Evolutionary conservation across 768 basidiomycete genomes (phyloP), one percentile per base, ranked within the genome.

Genomic region (Tricholoma sp.): DNA sequence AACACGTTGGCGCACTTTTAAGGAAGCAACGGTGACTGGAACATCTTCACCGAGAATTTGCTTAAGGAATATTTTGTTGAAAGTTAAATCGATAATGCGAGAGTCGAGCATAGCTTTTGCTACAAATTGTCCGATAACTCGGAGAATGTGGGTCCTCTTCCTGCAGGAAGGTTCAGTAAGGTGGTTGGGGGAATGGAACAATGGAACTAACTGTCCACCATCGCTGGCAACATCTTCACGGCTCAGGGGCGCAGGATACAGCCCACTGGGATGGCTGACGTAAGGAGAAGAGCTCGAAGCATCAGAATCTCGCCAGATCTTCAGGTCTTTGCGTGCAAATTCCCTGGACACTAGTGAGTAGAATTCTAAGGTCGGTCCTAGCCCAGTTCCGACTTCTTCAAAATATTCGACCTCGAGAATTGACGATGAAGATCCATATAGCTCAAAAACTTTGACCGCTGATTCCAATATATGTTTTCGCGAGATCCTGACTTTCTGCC

Each of bases 361-460:
- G 74, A 99, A 99, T 73, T 99, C 97, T 20, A 98, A 79, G 24
- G 97, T 98, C 6, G 97, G 97, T 2, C 97, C 97, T 10, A 99
- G 76, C 17, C 97, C 97, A 7, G 96, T 98, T 17, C 97, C 97
- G 49, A 98, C 95, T 76, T 99, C 97, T 66, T 97, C 94, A 65
- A 98, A 98, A 74, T 98, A 98, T 74, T 99, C 95, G 51, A 98
- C 94, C 69, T 99, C 97, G 41, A 99, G 81, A 18, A 98, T 85
- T 0, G 94, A 94, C 4, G 89, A 91, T 2, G 92, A 94, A 0
- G 92, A 91, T 1, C 97, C 97, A 63, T 98, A 99, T 50, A 98
- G 82, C 67, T 96, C 94, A 61, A 99, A 92, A 8, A 95, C 92
- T 71, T 98, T 98, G 66, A 95, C 87, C 1, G 94, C 94, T 17